Conservation (phyloP, 495 filamentous ascomycete genomes). For the Acidiella bohemica region DNA sequence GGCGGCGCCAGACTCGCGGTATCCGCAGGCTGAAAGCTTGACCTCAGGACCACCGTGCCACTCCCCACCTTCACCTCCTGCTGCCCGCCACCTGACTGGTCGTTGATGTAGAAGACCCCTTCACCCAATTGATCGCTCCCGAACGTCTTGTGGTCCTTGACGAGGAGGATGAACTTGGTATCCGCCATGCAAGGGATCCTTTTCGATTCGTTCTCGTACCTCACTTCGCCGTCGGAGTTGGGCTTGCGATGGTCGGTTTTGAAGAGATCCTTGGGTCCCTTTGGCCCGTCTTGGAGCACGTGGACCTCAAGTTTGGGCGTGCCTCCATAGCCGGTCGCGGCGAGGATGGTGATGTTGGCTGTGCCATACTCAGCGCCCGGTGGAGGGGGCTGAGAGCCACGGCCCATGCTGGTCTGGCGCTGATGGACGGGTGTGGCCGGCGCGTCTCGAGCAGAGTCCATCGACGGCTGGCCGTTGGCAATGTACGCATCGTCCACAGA, state of each 20-base stretch:
- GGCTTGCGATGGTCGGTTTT: constrained; percentile 74
- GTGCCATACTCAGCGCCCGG: constrained; percentile 53
- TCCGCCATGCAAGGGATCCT: constrained; percentile 66
- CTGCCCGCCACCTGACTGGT: constrained; percentile 58
- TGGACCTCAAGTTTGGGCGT: constrained; percentile 70
- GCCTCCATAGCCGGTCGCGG: constrained; percentile 63
- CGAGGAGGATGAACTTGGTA: constrained; percentile 70
- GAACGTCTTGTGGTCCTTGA: constrained; percentile 71
- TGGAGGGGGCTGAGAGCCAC: constrained; percentile 55
- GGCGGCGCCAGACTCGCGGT: constrained; percentile 1
- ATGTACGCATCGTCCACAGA: not conserved
- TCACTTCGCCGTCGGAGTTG: constrained; percentile 37
- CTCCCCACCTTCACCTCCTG: constrained; percentile 56
- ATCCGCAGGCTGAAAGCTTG: constrained; percentile 9
- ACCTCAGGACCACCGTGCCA: constrained; percentile 11
- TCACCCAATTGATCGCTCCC: constrained; percentile 74
- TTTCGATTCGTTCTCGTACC: constrained; percentile 62
- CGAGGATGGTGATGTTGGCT: constrained; percentile 66
- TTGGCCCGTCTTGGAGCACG: constrained; percentile 49
- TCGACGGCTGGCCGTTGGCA: constrained; percentile 2
- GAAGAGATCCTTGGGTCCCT: constrained; percentile 61
- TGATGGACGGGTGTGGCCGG: constrained; percentile 8
- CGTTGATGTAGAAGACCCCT: constrained; percentile 74
- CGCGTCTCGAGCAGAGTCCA: constrained; percentile 1
- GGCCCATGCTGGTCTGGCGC: constrained; percentile 7